Evolutionary conservation across 202 grass and related monocot genomes (phyloP).

Genomic region (Carex sylvatica): DNA sequence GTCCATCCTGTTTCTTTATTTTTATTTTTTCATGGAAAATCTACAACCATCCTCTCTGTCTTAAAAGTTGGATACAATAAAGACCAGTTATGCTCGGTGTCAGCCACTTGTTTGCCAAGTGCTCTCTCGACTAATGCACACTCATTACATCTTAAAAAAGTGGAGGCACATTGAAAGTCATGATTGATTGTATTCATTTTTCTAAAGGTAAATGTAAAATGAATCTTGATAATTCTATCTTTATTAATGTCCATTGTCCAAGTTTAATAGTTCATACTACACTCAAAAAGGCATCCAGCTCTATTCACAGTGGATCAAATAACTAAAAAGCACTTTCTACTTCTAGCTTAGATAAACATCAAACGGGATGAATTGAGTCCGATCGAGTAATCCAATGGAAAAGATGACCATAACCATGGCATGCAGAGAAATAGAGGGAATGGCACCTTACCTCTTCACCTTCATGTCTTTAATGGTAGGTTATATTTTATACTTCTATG

Average conservation of each 20-base stretch:
- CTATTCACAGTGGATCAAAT: background rate
- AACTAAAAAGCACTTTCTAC: background rate
- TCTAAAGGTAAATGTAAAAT: background rate
- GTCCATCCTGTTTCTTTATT: background rate
- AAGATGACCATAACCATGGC: slow-evolving; percentile 3
- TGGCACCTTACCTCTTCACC: slow-evolving; percentile 22
- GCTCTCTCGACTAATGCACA: background rate
- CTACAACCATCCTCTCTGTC: background rate
- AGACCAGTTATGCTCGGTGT: background rate
- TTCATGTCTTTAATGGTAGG: slow-evolving; percentile 26
- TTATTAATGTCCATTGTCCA: too few species aligned
- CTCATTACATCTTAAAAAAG: background rate
- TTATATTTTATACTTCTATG: slow-evolving; percentile 68
- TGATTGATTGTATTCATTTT: background rate
- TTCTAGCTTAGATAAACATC: background rate
- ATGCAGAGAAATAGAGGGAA: background rate
- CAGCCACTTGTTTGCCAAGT: slow-evolving; percentile 20
- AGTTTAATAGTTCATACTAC: background rate
- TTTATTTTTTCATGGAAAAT: background rate
- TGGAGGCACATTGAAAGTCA: background rate
- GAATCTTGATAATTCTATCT: background rate
- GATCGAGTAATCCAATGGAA: background rate
- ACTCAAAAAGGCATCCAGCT: background rate
- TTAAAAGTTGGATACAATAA: background rate
- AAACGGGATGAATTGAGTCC: background rate